phyloP scores from a whole-genome alignment of 2,329 filamentous ascomycete genomes.

The Lachnellula suecica region DNA sequence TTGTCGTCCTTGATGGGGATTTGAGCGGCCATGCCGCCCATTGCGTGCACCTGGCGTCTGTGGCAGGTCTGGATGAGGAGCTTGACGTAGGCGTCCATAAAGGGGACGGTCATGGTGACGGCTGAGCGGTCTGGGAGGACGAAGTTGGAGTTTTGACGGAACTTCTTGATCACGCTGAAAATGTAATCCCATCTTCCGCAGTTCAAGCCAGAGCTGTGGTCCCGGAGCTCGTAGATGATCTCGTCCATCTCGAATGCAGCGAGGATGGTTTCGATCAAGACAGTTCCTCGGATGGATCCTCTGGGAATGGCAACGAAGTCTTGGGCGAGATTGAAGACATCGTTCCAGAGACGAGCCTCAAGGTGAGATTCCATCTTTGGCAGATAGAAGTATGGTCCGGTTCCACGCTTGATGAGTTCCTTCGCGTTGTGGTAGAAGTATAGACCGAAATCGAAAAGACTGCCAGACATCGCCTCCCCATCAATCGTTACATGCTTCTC shows the following conservation, averaged over 20 bases:
- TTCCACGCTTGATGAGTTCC: slow-evolving; percentile 80
- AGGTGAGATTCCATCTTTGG: slow-evolving; percentile 98
- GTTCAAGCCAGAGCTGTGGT: slow-evolving; percentile 95
- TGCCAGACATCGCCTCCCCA: slow-evolving; percentile 88
- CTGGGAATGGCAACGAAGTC: slow-evolving; percentile 87
- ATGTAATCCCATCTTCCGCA: slow-evolving; percentile 99
- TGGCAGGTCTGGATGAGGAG: slow-evolving; percentile 98
- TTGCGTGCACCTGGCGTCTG: slow-evolving; percentile 93
- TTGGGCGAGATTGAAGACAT: slow-evolving; percentile 93
- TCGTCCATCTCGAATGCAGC: slow-evolving; percentile 99
- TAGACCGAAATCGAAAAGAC: slow-evolving; percentile 94
- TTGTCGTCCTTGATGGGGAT: slow-evolving; percentile 97
- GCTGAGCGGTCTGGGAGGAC: slow-evolving; percentile 86
- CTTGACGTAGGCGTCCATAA: slow-evolving; percentile 97
- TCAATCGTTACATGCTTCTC: slow-evolving; percentile 98
- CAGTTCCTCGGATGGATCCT: slow-evolving; percentile 91
- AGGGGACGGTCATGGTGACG: slow-evolving; percentile 97
- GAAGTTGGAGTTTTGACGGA: slow-evolving; percentile 91
- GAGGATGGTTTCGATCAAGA: slow-evolving; percentile 96
- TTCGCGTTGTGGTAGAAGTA: slow-evolving; percentile 99
- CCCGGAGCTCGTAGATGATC: slow-evolving; percentile 98
- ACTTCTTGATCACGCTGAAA: slow-evolving; percentile 99
- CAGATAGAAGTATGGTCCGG: slow-evolving; percentile 95
- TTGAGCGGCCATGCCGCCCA: slow-evolving; percentile 98
- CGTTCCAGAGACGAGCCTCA: slow-evolving; percentile 97